Evolutionary conservation across 352 stramenopile species (phyloP), one percentile per base, ranked within the genome.

Genomic region (Phytopythium chamaehyphon): DNA sequence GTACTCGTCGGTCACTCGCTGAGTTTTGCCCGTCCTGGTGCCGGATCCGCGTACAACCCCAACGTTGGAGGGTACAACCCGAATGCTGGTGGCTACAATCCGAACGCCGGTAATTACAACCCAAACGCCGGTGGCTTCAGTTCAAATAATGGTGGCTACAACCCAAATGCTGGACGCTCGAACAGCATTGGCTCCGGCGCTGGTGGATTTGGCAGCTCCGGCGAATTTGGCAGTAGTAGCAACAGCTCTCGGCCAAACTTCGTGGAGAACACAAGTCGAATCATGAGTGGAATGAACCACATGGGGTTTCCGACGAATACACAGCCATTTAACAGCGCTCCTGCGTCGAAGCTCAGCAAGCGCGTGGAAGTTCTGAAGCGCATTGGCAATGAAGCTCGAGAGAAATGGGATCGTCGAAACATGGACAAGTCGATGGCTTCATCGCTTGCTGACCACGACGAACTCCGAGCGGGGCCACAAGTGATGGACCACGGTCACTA

Each of bases 401-500:
- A 95, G 33, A 87, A 82, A 24, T 95, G 83, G 82, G 82, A 95
- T 19, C 76, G 82, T 16, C 84, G 84, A 35, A 93, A 95, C 73
- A 92, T 95, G 77, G 84, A 95, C 63, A 93, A 93, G 64, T 91
- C 80, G 15, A 95, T 95, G 69, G 82, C 71, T n/a, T 88, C 80
- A n/a, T 95, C 84, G 10, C 64, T 95, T 16, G 82, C 84, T 36
- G 84, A 95, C 59, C 80, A 95, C 55, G 84, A 95, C 40, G 84
- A 93, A 45, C 57, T 93, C 38, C 76, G 66, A n/a, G 74, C 81
- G 8, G 80, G 76, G 0, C 65, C 73, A 8, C 62, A 82, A 28
- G 63, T 90, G 24, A 71, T 88, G 54, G 81, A 93, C 23, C 78
- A 77, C n/a, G 78, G 78, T 1, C 83, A 88, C 51, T 88, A 84